A percentile compares a stretch with the other conserved stretches of the same genome.
Conservation (phyloP, 2,329 filamentous ascomycete species). For the Venturia nashicola region DNA sequence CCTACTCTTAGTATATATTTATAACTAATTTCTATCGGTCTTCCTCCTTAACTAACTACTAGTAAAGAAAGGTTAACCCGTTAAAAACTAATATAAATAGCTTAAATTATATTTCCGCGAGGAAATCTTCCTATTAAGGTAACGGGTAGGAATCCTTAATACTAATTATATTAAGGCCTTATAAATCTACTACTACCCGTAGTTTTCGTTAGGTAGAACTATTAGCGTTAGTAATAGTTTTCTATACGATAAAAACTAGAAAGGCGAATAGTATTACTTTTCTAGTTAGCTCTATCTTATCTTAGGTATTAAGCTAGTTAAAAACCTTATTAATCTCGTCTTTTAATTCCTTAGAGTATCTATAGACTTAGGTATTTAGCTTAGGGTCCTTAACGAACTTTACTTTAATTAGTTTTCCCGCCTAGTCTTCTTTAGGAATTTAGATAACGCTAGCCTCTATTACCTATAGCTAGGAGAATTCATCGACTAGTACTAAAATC, state of each 20-base stretch:
- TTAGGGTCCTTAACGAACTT: background rate
- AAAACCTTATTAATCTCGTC: background rate
- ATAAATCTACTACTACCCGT: background rate
- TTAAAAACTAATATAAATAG: no score
- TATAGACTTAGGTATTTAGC: background rate
- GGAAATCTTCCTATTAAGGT: background rate
- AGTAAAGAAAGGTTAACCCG: no score
- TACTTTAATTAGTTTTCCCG: background rate
- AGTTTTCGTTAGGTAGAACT: background rate
- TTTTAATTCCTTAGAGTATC: background rate
- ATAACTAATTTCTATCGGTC: no score
- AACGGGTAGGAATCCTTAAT: background rate
- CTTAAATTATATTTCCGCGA: background rate
- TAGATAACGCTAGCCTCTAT: background rate
- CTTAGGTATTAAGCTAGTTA: background rate
- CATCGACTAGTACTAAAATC: background rate
- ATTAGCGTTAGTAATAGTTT: background rate
- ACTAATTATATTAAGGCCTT: background rate
- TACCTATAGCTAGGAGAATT: background rate
- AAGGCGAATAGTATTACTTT: background rate
- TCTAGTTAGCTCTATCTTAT: background rate
- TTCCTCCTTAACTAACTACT: no score
- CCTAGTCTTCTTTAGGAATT: background rate
- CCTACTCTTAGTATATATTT: no score
- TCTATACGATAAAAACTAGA: background rate